A percentile compares a stretch with the other conserved stretches of the same genome.
These are phyloP conservation scores for Coniochaeta sp. DNA, from an alignment of 2,329 filamentous ascomycete genomes.

Conservation along the genomic window DNA sequence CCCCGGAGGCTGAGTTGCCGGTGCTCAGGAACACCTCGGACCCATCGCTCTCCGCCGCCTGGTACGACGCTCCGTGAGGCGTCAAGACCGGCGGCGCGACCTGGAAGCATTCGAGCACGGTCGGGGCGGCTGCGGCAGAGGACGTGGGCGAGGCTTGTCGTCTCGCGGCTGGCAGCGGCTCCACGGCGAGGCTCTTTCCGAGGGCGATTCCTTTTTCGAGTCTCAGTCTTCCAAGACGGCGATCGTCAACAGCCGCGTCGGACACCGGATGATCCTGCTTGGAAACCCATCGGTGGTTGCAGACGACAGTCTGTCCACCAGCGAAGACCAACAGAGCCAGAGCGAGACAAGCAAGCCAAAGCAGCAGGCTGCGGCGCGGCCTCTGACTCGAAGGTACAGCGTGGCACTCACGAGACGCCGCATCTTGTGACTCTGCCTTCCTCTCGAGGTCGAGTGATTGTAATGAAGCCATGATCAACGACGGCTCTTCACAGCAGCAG, in stretches of 20 bases:
- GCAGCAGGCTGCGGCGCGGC: neutral
- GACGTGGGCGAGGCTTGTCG: constrained; percentile 8
- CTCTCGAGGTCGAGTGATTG: neutral
- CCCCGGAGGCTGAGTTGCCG: constrained; percentile 15
- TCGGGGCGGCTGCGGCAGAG: constrained; percentile 15
- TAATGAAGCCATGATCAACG: neutral
- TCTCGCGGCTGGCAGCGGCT: neutral
- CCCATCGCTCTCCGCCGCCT: constrained; percentile 24
- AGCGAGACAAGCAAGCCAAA: neutral
- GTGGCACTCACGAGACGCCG: neutral
- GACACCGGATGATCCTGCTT: neutral
- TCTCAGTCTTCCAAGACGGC: neutral
- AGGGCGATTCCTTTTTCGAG: neutral
- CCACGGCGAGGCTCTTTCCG: neutral
- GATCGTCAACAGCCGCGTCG: neutral
- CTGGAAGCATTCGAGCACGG: constrained; percentile 57
- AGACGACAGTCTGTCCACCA: neutral
- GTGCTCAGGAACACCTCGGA: neutral
- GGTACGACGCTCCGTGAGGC: constrained; percentile 24
- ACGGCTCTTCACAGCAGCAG: no score
- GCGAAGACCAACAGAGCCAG: neutral
- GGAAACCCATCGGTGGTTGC: neutral
- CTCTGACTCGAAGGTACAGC: neutral
- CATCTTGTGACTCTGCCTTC: neutral
- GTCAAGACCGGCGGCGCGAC: constrained; percentile 59